Base-by-base conservation (phyloP, 1,284 basidiomycete species). In the Trametes versicolor region DNA sequence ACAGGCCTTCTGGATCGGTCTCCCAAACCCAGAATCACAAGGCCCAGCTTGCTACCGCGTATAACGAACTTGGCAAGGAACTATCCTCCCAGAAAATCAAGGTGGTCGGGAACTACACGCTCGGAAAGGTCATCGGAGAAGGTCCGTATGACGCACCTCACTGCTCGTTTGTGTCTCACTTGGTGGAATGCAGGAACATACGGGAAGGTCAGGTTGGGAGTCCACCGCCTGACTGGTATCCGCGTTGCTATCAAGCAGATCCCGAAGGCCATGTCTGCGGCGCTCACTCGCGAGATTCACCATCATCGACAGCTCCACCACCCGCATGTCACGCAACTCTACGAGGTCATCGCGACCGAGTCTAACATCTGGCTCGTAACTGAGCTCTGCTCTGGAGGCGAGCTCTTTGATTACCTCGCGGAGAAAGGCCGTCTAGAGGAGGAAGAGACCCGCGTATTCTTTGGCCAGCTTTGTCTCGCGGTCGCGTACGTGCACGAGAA, bases 171-270 rank as follows among this genome's bases (percentile, higher is more conserved):
- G 62, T 39, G 29, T 50, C 48, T 65, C 48, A 64, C 52, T 21
- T 34, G 56, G 25, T 50, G 45, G 29, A 21, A 49, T 45, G 19
- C 12, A 96, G 95, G 95, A 66, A 91, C 95, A 51, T 97, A 95
- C 78, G 96, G 96, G 58, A 97, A 96, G 75, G 96, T 98, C 27
- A 90, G 96, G 59, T 84, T 98, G 75, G 96, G 95, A 53, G 96
- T 93, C 1, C 96, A 98, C 78, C 92, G 96, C 65, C 84, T 97
- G 55, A 96, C 96, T 1, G 92, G 91, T 3, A 90, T 90, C 53
- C 88, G 94, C 62, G 95, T 98, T 68, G 97, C 97, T 58, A 93
- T 99, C 81, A 99, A 99, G 81, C 97, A 99, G 79, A 96, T 99
- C 67, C 96, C 97, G 41, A 99, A 99, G 79, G 88, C 89, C 63